Percentiles rank a stretch among this genome's conserved stretches.
These are phyloP conservation scores for Ophiostoma australiae DNA, from an alignment of 2,329 filamentous ascomycete genomes.

Conservation along the genomic window DNA sequence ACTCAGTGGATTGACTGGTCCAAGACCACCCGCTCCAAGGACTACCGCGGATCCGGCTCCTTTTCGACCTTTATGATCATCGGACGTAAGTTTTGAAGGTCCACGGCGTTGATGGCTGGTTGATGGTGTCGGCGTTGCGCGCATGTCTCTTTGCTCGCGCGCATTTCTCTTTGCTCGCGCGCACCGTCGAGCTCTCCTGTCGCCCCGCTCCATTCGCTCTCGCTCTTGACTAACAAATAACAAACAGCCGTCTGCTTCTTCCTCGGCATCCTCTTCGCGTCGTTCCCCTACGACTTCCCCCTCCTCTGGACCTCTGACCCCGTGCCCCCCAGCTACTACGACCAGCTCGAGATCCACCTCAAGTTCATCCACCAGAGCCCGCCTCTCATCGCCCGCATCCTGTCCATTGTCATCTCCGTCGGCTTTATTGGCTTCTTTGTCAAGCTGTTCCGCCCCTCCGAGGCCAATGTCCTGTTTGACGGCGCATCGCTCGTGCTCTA, in stretches of 20 bases:
- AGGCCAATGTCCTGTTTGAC: constrained; percentile 94
- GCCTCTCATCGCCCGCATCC: constrained; percentile 83
- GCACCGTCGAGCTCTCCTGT: neutral
- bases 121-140: neutral
- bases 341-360: constrained; percentile 83
- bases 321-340: constrained; percentile 65
- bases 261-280: constrained; percentile 93
- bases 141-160: neutral
- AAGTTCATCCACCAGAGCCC: constrained; percentile 87
- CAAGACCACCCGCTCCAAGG: constrained; percentile 53
- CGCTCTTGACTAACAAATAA: constrained; percentile 23
- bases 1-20: constrained; percentile 46
- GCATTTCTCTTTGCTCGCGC: neutral
- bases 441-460: constrained; percentile 90
- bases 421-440: constrained; percentile 83
- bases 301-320: constrained; percentile 71
- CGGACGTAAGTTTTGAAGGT: constrained; percentile 68
- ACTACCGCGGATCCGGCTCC: constrained; percentile 59
- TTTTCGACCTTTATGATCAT: constrained; percentile 98
- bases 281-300: constrained; percentile 92
- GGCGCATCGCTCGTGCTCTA: constrained; percentile 76
- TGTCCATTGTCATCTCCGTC: constrained; percentile 86
- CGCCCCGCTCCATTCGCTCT: neutral
- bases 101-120: neutral
- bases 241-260: constrained; percentile 82